These are phyloP conservation scores for Pseudogymnoascus sp. DNA, from an alignment of 2,329 filamentous ascomycete species.

Conservation along the genomic window DNA sequence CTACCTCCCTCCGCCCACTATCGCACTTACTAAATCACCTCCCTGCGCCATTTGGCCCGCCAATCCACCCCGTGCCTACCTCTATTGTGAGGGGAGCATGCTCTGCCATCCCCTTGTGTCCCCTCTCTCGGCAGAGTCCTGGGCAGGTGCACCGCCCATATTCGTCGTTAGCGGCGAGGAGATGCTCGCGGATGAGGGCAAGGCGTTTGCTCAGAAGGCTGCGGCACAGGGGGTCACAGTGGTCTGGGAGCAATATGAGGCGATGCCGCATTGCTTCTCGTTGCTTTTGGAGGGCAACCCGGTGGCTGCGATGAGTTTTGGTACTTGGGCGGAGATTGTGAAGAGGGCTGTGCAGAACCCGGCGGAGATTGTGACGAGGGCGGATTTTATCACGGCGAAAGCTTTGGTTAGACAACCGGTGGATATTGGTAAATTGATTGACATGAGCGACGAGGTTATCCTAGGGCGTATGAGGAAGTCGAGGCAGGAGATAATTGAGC, in stretches of 20 bases:
- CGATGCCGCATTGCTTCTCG: constrained; percentile 71
- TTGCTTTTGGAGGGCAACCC: constrained; percentile 42
- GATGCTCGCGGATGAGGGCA: constrained; percentile 58
- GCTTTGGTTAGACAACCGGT: constrained; percentile 41
- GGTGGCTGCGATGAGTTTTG: constrained; percentile 42
- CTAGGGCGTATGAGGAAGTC: constrained; percentile 30
- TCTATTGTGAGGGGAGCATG: constrained; percentile 47
- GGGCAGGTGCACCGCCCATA: constrained; percentile 55
- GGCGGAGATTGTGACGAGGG: constrained; percentile 28
- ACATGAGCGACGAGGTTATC: constrained; percentile 37
- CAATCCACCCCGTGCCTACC: constrained; percentile 40
- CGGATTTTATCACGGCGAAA: constrained; percentile 40
- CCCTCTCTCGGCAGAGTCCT: constrained; percentile 48
- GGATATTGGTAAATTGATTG: constrained; percentile 35
- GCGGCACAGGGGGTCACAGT: constrained; percentile 49
- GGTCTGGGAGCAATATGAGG: constrained; percentile 64
- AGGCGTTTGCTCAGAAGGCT: constrained; percentile 49
- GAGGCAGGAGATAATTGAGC: constrained; percentile 19
- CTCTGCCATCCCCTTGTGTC: constrained; percentile 60
- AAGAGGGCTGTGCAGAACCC: constrained; percentile 26
- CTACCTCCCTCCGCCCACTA: constrained; percentile 42
- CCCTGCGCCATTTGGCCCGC: constrained; percentile 51
- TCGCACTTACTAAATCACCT: constrained; percentile 33
- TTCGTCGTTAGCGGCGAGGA: constrained; percentile 65
- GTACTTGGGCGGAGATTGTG: constrained; percentile 49